Evolutionary conservation across 139 green algal species (phyloP), one percentile per base, ranked within the genome.

Genomic region (Microglena sp.): DNA sequence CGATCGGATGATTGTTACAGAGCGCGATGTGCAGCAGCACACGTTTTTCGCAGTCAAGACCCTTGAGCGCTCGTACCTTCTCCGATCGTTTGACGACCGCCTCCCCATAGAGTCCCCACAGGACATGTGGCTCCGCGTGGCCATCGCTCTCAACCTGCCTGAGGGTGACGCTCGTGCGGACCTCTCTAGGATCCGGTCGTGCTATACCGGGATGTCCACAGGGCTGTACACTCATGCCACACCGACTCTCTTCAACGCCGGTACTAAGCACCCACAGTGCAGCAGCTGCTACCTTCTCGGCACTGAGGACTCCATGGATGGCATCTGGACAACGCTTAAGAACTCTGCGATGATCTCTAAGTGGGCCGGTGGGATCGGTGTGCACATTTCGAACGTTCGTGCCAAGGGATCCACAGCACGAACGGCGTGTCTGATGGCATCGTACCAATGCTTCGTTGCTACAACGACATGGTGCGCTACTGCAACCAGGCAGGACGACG

Each of bases 221-320:
- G 53, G 53, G n/a, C 8, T 28, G 53, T 60, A 60, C 53, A 60
- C 53, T 22, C 53, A 60, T 64, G 69, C 69, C 2, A 64, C 69
- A 21, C 74, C 68, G 4, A 77, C 69, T 2, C 69, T 81, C 5
- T 81, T 81, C 64, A 77, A 81, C 59, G 57, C 74, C 3, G 74
- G 74, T 21, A 77, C 66, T 1, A 33, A 3, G 18, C 0, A 26
- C 1, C 57, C 33, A 8, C 74, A 81, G 59, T n/a, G 73, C 31
- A 66, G 36, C 43, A 45, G 29, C 29, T 81, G 74, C 58, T 81
- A 76, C 40, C 74, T 81, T 4, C 2, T 77, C 22, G 30, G 24
- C 8, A 81, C 58, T n/a, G 63, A 72, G 30, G 73, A 80, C 68
- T 55, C 5, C 45, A 77, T 80, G 18, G 69, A 73, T 18, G 64